A percentile compares a stretch with the other conserved stretches of the same genome.
Conservation (phyloP, 225 moss, liverwort and hornwort species). For the Asterella californica region DNA sequence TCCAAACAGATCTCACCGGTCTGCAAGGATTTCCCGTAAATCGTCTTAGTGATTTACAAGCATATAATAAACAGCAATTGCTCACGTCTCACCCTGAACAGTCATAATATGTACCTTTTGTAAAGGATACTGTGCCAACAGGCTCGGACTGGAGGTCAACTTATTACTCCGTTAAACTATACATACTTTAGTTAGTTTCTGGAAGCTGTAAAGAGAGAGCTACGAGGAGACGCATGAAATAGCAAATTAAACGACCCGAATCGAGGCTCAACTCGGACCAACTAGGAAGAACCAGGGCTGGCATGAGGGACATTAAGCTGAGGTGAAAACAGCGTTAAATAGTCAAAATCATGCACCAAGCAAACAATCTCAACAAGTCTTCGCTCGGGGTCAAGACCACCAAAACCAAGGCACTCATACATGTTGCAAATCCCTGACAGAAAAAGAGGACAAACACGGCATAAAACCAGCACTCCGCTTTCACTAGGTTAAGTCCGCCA, state of each 20-base stretch:
- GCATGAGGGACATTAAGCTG: background rate
- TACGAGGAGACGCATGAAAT: background rate
- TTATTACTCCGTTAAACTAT: background rate
- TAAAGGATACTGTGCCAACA: background rate
- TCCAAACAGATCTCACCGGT: constrained; percentile 98
- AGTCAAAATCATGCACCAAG: background rate
- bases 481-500: too few species aligned
- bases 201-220: background rate
- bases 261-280: background rate
- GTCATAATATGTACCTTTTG: background rate
- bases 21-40: constrained; percentile 35
- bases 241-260: too few species aligned
- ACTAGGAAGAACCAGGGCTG: background rate
- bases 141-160: background rate
- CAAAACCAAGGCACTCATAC: background rate
- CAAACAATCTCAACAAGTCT: background rate
- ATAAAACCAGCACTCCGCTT: too few species aligned
- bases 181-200: too few species aligned
- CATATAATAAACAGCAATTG: background rate
- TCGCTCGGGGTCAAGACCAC: background rate
- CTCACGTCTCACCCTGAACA: background rate
- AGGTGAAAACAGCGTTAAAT: background rate
- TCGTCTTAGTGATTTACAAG: background rate
- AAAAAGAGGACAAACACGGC: too few species aligned
- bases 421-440: background rate